Evolutionary conservation across 2,329 filamentous ascomycete genomes (phyloP).

Genomic region (Scorias spongiosa): DNA sequence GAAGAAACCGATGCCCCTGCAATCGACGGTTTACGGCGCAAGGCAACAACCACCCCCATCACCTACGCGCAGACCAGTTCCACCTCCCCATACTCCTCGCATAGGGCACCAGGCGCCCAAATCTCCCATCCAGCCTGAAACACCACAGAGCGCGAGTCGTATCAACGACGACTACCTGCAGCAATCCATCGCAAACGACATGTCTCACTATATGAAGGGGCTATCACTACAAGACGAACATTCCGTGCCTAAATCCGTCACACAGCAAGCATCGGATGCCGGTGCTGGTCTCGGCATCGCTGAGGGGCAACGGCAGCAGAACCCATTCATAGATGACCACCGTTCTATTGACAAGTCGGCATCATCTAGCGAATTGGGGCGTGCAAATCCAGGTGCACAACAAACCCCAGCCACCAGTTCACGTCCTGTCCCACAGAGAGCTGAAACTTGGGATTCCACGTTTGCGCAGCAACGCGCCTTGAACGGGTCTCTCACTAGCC

Average conservation of each 20-base stretch:
- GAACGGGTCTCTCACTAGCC: conserved; percentile 3
- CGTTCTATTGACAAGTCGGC: not conserved
- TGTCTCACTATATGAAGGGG: conserved; percentile 25
- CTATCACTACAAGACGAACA: conserved; percentile 19
- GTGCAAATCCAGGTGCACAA: conserved; percentile 20
- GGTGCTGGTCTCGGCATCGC: not conserved
- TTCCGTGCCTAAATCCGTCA: conserved; percentile 8
- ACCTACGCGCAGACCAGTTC: conserved; percentile 27
- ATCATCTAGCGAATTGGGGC: conserved; percentile 6
- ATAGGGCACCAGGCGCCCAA: conserved; percentile 13
- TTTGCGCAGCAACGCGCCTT: conserved; percentile 1
- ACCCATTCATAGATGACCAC: not conserved
- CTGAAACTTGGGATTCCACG: not conserved
- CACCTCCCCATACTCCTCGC: conserved; percentile 7
- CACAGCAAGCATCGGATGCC: not conserved
- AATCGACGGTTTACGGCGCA: conserved; percentile 26
- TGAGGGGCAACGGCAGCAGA: not conserved
- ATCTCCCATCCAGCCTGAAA: conserved; percentile 17
- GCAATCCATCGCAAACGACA: conserved; percentile 29
- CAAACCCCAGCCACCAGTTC: conserved; percentile 5
- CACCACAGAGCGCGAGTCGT: conserved; percentile 17
- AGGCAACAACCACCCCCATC: conserved; percentile 31
- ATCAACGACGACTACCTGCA: conserved; percentile 33
- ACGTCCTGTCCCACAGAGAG: conserved; percentile 1
- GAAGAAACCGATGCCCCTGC: conserved; percentile 21